phyloP scores from a whole-genome alignment of 148 eudicot species.

The Heliosperma pusillum region DNA sequence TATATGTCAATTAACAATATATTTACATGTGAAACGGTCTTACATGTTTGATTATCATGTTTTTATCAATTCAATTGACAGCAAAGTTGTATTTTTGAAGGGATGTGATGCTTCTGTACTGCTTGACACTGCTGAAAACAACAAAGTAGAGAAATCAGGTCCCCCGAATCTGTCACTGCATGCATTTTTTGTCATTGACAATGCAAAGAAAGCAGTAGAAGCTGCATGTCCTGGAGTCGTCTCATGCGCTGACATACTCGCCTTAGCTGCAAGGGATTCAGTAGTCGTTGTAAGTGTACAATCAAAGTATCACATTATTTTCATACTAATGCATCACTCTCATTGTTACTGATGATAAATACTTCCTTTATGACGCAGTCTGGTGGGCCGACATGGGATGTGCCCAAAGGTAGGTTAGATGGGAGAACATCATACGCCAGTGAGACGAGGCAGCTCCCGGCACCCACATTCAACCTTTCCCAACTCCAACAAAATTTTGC shows the following conservation, averaged over 20 bases:
- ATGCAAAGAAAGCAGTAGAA: constrained; percentile 70
- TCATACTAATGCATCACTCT: not conserved
- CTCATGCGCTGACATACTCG: constrained; percentile 88
- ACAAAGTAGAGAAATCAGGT: constrained; percentile 63
- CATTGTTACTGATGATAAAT: not conserved
- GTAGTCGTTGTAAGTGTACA: constrained; percentile 56
- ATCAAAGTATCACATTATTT: no score
- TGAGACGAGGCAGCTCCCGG: constrained; percentile 68
- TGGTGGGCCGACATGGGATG: constrained; percentile 87
- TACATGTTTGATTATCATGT: not conserved
- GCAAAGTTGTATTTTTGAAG: constrained; percentile 26
- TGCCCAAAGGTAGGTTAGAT: constrained; percentile 87
- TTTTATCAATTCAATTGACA: not conserved
- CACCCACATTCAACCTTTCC: constrained; percentile 77
- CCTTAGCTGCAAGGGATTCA: constrained; percentile 83
- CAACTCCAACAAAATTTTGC: constrained; percentile 82
- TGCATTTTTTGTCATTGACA: constrained; percentile 68
- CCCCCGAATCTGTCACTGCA: constrained; percentile 74
- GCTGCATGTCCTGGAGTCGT: constrained; percentile 71
- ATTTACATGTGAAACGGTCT: not conserved
- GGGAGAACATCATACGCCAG: constrained; percentile 80
- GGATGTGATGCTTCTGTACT: constrained; percentile 92
- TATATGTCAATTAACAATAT: constrained; percentile 12
- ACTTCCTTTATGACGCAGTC: constrained; percentile 33
- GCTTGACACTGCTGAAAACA: constrained; percentile 49